phyloP scores from a whole-genome alignment of 495 filamentous ascomycete species.

The Cercophora sp. region DNA sequence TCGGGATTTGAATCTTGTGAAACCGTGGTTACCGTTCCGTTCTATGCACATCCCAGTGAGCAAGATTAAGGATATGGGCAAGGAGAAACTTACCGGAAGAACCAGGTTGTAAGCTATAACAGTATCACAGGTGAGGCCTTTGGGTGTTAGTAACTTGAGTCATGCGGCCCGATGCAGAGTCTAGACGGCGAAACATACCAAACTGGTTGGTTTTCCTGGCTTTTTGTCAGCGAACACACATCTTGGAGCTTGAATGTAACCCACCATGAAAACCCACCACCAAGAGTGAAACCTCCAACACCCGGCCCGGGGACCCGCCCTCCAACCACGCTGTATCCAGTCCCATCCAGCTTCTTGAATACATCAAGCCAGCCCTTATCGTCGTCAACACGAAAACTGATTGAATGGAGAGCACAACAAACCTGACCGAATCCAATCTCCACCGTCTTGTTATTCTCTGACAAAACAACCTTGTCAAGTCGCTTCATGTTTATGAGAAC shows the following conservation, averaged over 20 bases:
- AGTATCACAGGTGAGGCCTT: slow-evolving; percentile 20
- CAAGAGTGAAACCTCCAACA: slow-evolving; percentile 26
- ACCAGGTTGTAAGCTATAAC: slow-evolving; percentile 21
- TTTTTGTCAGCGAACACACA: neutral
- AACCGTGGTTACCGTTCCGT: slow-evolving; percentile 22
- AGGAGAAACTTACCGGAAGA: slow-evolving; percentile 17
- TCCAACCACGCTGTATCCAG: slow-evolving; percentile 22
- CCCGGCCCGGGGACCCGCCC: slow-evolving; percentile 23
- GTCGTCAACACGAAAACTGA: neutral
- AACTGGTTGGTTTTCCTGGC: slow-evolving; percentile 28
- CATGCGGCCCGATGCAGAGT: neutral
- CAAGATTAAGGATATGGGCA: neutral
- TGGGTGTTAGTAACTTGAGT: neutral
- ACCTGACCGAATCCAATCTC: slow-evolving; percentile 37
- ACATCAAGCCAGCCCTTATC: slow-evolving; percentile 22
- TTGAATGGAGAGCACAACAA: neutral
- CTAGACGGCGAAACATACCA: slow-evolving; percentile 12
- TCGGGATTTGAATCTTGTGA: slow-evolving; percentile 37
- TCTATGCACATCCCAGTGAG: slow-evolving; percentile 6
- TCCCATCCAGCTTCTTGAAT: slow-evolving; percentile 13
- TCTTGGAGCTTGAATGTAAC: neutral
- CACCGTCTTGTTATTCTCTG: slow-evolving; percentile 36
- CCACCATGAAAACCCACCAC: slow-evolving; percentile 28
- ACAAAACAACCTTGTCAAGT: slow-evolving; percentile 26
- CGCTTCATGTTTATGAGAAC: slow-evolving; percentile 29